Percentiles rank a stretch among this genome's conserved stretches.
These are phyloP conservation scores for Cornus kousa DNA, from an alignment of 148 eudicot species.

Conservation along the genomic window DNA sequence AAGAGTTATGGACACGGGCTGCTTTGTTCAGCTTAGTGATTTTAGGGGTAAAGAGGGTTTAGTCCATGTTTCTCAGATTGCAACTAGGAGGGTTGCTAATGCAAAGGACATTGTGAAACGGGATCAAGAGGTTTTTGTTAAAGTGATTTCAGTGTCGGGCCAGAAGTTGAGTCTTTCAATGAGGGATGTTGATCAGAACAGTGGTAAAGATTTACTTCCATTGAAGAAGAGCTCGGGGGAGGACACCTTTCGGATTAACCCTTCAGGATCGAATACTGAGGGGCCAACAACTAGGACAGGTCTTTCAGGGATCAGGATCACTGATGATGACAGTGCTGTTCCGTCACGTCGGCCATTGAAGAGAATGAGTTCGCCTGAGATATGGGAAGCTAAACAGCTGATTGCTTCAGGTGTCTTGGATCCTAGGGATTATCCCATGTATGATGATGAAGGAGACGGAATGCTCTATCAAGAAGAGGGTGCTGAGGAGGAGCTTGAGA, in stretches of 20 bases:
- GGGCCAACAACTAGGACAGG: constrained; percentile 54
- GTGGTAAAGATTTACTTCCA: constrained; percentile 75
- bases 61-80: constrained; percentile 85
- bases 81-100: constrained; percentile 63
- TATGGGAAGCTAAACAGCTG: constrained; percentile 88
- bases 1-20: constrained; percentile 75
- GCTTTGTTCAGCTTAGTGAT: constrained; percentile 72
- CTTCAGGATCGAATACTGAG: constrained; percentile 32
- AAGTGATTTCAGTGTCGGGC: constrained; percentile 66
- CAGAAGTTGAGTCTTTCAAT: constrained; percentile 78
- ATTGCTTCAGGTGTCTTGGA: constrained; percentile 84
- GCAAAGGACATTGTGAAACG: constrained; percentile 80
- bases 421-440: constrained; percentile 66
- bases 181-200: constrained; percentile 89
- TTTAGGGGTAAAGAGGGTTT: constrained; percentile 82
- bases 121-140: constrained; percentile 87
- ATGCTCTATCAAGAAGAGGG: constrained; percentile 76
- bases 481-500: constrained; percentile 85
- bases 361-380: constrained; percentile 90
- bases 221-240: constrained; percentile 51
- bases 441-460: constrained; percentile 77
- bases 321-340: constrained; percentile 51
- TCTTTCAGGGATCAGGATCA: constrained; percentile 68
- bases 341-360: constrained; percentile 73
- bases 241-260: constrained; percentile 48